phyloP scores from a whole-genome alignment of 2,329 filamentous ascomycete genomes.

The Venturiaceae sp. region DNA sequence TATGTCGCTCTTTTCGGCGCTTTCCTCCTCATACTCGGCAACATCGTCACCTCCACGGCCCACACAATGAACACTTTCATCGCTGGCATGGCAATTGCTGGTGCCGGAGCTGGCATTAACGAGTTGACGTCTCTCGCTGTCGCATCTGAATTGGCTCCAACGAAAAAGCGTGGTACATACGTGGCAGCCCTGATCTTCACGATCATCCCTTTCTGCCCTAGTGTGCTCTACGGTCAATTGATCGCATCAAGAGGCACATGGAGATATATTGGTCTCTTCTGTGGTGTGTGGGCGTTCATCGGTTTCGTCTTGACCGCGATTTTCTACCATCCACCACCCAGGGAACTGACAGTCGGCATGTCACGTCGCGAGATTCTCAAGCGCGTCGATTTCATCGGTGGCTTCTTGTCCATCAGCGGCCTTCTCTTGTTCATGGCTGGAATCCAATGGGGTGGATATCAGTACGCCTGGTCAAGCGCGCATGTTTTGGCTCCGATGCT shows the following conservation, averaged over 20 bases:
- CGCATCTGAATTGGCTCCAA: conserved; percentile 58
- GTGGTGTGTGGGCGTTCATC: conserved; percentile 41
- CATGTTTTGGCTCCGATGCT: conserved; percentile 31
- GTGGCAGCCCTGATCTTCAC: conserved; percentile 51
- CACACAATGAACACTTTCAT: conserved; percentile 53
- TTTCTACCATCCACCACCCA: conserved; percentile 45
- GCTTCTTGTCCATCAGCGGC: conserved; percentile 38
- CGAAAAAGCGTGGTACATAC: conserved; percentile 53
- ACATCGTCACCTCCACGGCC: conserved; percentile 49
- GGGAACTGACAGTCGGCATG: conserved; percentile 31
- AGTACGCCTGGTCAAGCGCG: conserved; percentile 23
- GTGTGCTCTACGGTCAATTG: conserved; percentile 52
- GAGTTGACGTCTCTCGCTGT: conserved; percentile 60
- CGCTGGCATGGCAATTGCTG: conserved; percentile 37
- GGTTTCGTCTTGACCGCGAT: conserved; percentile 41
- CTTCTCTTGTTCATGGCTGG: conserved; percentile 43
- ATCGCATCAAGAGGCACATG: conserved; percentile 40
- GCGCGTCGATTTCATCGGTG: conserved; percentile 42
- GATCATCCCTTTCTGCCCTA: conserved; percentile 53
- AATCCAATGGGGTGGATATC: conserved; percentile 31
- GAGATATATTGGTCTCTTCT: conserved; percentile 46
- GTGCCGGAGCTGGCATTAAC: conserved; percentile 56
- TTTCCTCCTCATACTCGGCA: conserved; percentile 45
- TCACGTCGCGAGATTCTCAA: conserved; percentile 30
- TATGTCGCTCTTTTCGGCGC: conserved; percentile 49